Evolutionary conservation across 2,329 filamentous ascomycete species (phyloP).

Genomic region (Grosmannia clavigera): DNA sequence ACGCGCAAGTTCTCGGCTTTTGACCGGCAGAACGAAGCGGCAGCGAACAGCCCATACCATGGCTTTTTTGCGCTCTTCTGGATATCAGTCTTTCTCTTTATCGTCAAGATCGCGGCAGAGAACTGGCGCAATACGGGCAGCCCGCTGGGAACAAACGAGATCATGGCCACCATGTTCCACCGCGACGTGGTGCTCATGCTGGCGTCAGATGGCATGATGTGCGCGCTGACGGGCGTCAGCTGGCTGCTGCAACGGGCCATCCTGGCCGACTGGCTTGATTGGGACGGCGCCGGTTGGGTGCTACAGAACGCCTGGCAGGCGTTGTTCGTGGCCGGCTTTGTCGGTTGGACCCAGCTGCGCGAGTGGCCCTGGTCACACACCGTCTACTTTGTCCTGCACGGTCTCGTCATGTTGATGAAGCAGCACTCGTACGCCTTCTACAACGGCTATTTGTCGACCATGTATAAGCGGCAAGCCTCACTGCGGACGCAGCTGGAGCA

Average conservation of each 20-base stretch:
- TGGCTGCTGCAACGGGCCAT: slow-evolving; percentile 53
- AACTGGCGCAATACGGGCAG: slow-evolving; percentile 61
- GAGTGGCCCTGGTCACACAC: slow-evolving; percentile 79
- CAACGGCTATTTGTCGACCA: slow-evolving; percentile 58
- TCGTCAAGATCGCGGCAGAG: slow-evolving; percentile 52
- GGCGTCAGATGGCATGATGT: slow-evolving; percentile 59
- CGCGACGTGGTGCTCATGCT: slow-evolving; percentile 40
- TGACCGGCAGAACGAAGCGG: slow-evolving; percentile 55
- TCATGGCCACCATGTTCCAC: slow-evolving; percentile 54
- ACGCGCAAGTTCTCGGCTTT: slow-evolving; percentile 63
- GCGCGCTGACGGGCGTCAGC: slow-evolving; percentile 50
- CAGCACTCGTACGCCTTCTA: slow-evolving; percentile 72
- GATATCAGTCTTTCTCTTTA: slow-evolving; percentile 54
- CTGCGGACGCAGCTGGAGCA: slow-evolving; percentile 39
- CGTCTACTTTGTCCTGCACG: slow-evolving; percentile 64
- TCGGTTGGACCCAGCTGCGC: slow-evolving; percentile 55
- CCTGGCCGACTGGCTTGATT: slow-evolving; percentile 46
- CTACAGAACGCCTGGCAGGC: slow-evolving; percentile 65
- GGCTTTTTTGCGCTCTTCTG: slow-evolving; percentile 75
- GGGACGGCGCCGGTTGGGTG: slow-evolving; percentile 60
- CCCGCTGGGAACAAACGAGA: slow-evolving; percentile 58
- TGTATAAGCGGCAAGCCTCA: slow-evolving; percentile 37
- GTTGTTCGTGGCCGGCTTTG: slow-evolving; percentile 45
- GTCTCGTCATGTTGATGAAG: slow-evolving; percentile 70
- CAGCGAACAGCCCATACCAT: slow-evolving; percentile 57